These are phyloP conservation scores for Lactarius deliciosus DNA, from an alignment of 768 basidiomycete species.

Conservation along the genomic window DNA sequence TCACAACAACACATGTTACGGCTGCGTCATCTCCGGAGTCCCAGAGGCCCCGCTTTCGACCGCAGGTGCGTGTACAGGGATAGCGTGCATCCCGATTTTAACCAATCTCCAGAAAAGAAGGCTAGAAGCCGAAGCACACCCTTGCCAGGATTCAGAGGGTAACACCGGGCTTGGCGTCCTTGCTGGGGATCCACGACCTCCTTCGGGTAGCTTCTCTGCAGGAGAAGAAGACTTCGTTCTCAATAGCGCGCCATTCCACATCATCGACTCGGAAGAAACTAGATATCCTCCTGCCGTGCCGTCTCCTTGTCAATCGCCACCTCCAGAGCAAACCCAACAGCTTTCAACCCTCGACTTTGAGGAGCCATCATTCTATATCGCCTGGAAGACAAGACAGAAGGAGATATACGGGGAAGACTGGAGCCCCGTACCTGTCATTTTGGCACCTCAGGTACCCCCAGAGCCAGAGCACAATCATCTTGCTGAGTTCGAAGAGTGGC, in stretches of 20 bases:
- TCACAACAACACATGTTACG: neutral
- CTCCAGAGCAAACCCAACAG: slow-evolving; percentile 4
- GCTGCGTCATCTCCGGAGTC: neutral
- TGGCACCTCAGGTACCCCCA: neutral
- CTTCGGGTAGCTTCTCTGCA: neutral
- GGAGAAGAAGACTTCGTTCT: slow-evolving; percentile 35
- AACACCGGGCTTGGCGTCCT: neutral
- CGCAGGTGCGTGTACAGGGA: slow-evolving; percentile 10
- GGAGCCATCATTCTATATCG: slow-evolving; percentile 23
- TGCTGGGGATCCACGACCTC: neutral
- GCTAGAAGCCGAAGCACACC: neutral
- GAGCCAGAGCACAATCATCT: slow-evolving; percentile 47
- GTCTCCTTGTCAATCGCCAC: neutral
- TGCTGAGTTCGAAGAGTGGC: slow-evolving; percentile 53
- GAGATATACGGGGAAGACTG: slow-evolving; percentile 20
- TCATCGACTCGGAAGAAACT: slow-evolving; percentile 22
- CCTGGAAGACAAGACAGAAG: slow-evolving; percentile 19
- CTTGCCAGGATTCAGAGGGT: slow-evolving; percentile 9
- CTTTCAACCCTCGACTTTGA: slow-evolving; percentile 9
- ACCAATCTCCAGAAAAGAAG: slow-evolving; percentile 8
- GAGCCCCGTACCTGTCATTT: slow-evolving; percentile 8
- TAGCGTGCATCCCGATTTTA: neutral
- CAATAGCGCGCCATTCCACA: slow-evolving; percentile 38
- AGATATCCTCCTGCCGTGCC: slow-evolving; percentile 7
- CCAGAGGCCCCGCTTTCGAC: neutral